These are phyloP conservation scores for Hypoxylon sp. DNA, from an alignment of 2,329 filamentous ascomycete genomes.

Conservation along the genomic window DNA sequence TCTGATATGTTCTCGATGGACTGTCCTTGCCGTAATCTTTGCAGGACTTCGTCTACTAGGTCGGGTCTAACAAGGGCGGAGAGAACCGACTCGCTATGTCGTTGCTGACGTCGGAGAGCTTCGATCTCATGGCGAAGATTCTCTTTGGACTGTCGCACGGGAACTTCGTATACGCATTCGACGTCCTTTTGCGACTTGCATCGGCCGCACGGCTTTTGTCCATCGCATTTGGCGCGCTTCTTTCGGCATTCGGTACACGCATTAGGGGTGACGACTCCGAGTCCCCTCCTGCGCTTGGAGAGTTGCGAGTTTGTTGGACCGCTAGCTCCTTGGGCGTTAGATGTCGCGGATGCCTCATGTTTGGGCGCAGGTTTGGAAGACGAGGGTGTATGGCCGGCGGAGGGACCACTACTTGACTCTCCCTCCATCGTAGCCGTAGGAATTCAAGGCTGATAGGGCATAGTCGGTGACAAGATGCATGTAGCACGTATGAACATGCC, in stretches of 20 bases:
- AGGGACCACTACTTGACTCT: conserved; percentile 45
- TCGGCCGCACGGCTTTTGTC: conserved; percentile 65
- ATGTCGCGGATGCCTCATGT: conserved; percentile 44
- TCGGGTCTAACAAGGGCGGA: conserved; percentile 64
- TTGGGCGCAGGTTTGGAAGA: conserved; percentile 44
- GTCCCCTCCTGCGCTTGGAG: conserved; percentile 65
- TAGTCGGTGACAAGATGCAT: conserved; percentile 31
- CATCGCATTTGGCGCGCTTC: conserved; percentile 74
- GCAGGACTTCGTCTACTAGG: conserved; percentile 66
- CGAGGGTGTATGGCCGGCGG: conserved; percentile 42
- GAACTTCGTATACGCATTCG: conserved; percentile 71
- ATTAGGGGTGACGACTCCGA: conserved; percentile 69
- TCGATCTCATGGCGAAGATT: conserved; percentile 71
- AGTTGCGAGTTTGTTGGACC: conserved; percentile 48
- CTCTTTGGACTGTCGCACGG: conserved; percentile 73
- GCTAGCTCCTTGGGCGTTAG: conserved; percentile 29
- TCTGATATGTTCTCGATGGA: conserved; percentile 67
- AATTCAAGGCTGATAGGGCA: conserved; percentile 37
- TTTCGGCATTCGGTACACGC: conserved; percentile 72
- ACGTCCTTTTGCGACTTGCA: conserved; percentile 66
- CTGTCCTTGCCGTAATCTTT: conserved; percentile 65
- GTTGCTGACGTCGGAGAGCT: conserved; percentile 64
- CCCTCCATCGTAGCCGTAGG: conserved; percentile 47
- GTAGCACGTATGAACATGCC: conserved; percentile 17
- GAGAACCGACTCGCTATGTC: conserved; percentile 66